Evolutionary conservation across 108 stramenopile species (phyloP).

Genomic region (Nitzschia putrida): DNA sequence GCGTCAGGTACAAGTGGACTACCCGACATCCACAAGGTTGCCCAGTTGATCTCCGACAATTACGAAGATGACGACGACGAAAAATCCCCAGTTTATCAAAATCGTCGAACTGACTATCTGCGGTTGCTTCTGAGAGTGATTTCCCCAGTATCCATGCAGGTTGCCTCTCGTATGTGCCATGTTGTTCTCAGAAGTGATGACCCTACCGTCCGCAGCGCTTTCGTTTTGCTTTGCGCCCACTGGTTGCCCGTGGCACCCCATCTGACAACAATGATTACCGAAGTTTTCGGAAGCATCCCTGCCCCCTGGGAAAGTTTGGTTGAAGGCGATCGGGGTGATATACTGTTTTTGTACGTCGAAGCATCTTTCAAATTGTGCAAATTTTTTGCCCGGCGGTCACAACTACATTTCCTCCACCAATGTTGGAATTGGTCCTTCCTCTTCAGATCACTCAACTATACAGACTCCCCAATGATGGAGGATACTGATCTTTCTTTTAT

Average conservation of each 20-base stretch:
- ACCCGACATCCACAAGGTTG: slow-evolving; percentile 8
- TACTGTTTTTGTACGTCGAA: slow-evolving; percentile 32
- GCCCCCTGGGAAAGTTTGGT: slow-evolving; percentile 23
- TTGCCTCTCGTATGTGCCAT: slow-evolving; percentile 53
- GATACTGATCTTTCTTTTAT: background rate
- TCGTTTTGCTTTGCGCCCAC: slow-evolving; percentile 58
- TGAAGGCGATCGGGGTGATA: background rate
- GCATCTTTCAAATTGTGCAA: slow-evolving; percentile 38
- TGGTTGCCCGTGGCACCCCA: slow-evolving; percentile 86
- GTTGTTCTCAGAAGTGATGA: background rate
- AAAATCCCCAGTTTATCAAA: slow-evolving; percentile 17
- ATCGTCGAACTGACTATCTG: slow-evolving; percentile 63
- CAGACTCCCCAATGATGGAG: slow-evolving; percentile 20
- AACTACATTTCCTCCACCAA: slow-evolving; percentile 43
- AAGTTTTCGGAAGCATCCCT: slow-evolving; percentile 45
- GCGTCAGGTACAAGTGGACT: background rate
- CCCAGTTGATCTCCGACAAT: slow-evolving; percentile 5
- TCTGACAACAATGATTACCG: slow-evolving; percentile 63
- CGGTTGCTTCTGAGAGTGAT: slow-evolving; percentile 62
- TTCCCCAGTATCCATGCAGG: slow-evolving; percentile 77
- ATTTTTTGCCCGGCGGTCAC: slow-evolving; percentile 30
- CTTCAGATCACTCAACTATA: slow-evolving; percentile 45
- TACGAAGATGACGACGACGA: slow-evolving; percentile 15
- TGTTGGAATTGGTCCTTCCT: slow-evolving; percentile 76
- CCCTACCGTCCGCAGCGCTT: background rate